Evolutionary conservation across 2,329 filamentous ascomycete genomes (phyloP).

Genomic region (Metarhizium sp.): DNA sequence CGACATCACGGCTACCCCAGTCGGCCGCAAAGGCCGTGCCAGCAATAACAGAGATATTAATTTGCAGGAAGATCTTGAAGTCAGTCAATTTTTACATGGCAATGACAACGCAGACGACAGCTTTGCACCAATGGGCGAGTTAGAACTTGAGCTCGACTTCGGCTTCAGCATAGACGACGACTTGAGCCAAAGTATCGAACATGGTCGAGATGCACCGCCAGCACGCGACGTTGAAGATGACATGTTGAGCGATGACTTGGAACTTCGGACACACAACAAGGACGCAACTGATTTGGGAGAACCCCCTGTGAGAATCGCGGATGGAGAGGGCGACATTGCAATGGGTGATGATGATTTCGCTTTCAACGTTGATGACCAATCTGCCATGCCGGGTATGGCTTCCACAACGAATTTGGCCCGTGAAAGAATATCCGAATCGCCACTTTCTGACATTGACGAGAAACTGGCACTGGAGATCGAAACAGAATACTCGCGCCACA

Average conservation of each 20-base stretch:
- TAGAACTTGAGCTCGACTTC: constrained; percentile 62
- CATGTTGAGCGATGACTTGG: constrained; percentile 52
- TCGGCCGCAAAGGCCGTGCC: constrained; percentile 47
- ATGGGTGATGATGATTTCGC: constrained; percentile 58
- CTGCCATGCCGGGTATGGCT: constrained; percentile 40
- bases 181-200: constrained; percentile 65
- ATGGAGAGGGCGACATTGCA: constrained; percentile 53
- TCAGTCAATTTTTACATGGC: constrained; percentile 73
- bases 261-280: constrained; percentile 47
- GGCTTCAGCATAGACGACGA: constrained; percentile 65
- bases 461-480: constrained; percentile 51
- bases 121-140: constrained; percentile 51
- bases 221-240: constrained; percentile 60
- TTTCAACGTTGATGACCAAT: constrained; percentile 51
- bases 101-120: constrained; percentile 49
- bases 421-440: constrained; percentile 58
- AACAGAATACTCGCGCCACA: constrained; percentile 43
- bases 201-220: constrained; percentile 75
- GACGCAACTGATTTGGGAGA: constrained; percentile 46
- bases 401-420: constrained; percentile 40
- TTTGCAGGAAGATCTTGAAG: constrained; percentile 58
- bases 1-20: constrained; percentile 42
- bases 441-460: constrained; percentile 61
- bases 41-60: constrained; percentile 58
- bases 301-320: constrained; percentile 50